Evolutionary conservation across 768 basidiomycete genomes (phyloP).

Genomic region (Rhodotorula kratochvilovae): DNA sequence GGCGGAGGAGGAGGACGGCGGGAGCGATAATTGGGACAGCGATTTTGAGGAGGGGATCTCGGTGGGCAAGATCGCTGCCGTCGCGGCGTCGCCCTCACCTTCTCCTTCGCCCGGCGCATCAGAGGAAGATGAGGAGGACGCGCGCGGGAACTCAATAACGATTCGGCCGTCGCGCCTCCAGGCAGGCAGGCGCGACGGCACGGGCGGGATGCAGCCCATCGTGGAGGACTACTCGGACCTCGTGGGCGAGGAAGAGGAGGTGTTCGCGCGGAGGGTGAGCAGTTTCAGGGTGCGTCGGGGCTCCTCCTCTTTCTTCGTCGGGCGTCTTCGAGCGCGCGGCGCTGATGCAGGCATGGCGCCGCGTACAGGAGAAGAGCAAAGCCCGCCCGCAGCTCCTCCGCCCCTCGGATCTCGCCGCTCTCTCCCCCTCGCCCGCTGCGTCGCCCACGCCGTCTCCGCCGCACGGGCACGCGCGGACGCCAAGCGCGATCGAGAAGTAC

Average conservation of each 20-base stretch:
- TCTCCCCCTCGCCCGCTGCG: neutral
- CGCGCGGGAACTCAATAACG: conserved; percentile 24
- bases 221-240: conserved; percentile 91
- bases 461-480: neutral
- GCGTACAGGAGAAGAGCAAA: conserved; percentile 59
- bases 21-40: conserved; percentile 86
- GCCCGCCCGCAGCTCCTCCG: conserved; percentile 18
- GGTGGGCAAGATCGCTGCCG: conserved; percentile 66
- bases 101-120: neutral
- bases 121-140: neutral
- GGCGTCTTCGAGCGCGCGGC: neutral
- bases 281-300: conserved; percentile 65
- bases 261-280: conserved; percentile 70
- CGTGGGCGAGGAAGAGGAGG: conserved; percentile 66
- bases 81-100: neutral
- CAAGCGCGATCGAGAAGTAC: conserved; percentile 19
- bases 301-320: neutral
- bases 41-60: conserved; percentile 95
- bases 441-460: neutral
- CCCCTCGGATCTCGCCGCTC: neutral
- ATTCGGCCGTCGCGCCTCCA: conserved; percentile 13
- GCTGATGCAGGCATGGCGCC: neutral
- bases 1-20: neutral
- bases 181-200: conserved; percentile 42
- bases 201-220: conserved; percentile 58